A percentile compares a stretch with the other conserved stretches of the same genome.
These are phyloP conservation scores for Protomyces macrosporus DNA, from an alignment of 1,139 yeast genomes.

Conservation along the genomic window DNA sequence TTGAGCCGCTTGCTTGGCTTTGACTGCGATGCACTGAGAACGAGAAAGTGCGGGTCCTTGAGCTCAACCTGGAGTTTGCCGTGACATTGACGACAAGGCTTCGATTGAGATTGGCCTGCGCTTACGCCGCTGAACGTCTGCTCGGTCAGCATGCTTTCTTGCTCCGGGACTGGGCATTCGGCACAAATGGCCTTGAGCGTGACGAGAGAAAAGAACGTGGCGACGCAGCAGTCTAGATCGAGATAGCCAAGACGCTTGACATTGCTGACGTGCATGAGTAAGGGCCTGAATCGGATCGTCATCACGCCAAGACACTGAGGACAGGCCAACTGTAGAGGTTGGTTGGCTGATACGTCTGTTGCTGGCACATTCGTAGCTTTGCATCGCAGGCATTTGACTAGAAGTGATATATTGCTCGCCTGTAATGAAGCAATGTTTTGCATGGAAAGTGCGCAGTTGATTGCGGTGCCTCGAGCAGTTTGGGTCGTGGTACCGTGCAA, in stretches of 20 bases:
- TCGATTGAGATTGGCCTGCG: constrained; percentile 37
- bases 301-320: constrained; percentile 40
- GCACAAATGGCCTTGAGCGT: constrained; percentile 42
- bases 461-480: constrained; percentile 14
- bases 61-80: constrained; percentile 36
- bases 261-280: constrained; percentile 37
- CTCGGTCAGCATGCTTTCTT: background rate
- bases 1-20: background rate
- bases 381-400: constrained; percentile 42
- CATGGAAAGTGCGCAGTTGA: constrained; percentile 35
- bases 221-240: constrained; percentile 40
- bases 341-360: background rate
- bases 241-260: constrained; percentile 39
- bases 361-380: constrained; percentile 35
- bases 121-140: constrained; percentile 38
- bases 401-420: constrained; percentile 38
- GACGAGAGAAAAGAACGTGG: constrained; percentile 39
- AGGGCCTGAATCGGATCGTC: constrained; percentile 41
- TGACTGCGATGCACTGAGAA: constrained; percentile 35
- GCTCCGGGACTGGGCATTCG: constrained; percentile 34
- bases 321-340: constrained; percentile 37
- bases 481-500: background rate
- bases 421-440: constrained; percentile 40
- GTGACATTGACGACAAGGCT: constrained; percentile 42
- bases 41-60: constrained; percentile 34